Evolutionary conservation across 1,284 basidiomycete species (phyloP).

Genomic region (Trichosporon asahii): DNA sequence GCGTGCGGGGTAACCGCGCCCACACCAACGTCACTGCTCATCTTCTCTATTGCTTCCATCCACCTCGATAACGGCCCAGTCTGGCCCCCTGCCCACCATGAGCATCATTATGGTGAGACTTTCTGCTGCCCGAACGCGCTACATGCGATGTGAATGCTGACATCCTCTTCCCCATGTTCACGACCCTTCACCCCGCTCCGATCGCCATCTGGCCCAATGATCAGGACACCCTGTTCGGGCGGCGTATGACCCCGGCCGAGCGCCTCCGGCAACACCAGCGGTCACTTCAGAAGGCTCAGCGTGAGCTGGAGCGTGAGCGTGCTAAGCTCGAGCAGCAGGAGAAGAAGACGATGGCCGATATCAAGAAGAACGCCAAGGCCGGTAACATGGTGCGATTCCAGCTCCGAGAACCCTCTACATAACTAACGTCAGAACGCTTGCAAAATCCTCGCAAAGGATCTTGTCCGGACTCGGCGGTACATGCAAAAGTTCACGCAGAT

Average conservation of each 20-base stretch:
- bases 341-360: conserved; percentile 89
- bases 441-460: conserved; percentile 98
- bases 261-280: conserved; percentile 94
- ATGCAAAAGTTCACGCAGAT: conserved; percentile 99
- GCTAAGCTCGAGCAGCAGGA: conserved; percentile 91
- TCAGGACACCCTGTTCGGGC: conserved; percentile 90
- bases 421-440: conserved; percentile 71
- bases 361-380: conserved; percentile 91
- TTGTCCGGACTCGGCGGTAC: conserved; percentile 91
- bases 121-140: too few relatives aligned
- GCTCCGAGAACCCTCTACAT: neutral
- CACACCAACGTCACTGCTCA: neutral
- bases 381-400: conserved; percentile 81
- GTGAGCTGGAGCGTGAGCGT: conserved; percentile 93
- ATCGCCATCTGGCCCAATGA: neutral
- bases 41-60: neutral
- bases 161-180: neutral
- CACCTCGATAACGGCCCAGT: neutral
- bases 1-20: neutral
- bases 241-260: conserved; percentile 91
- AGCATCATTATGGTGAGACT: conserved; percentile 32
- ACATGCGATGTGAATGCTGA: neutral
- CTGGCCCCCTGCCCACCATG: conserved; percentile 20
- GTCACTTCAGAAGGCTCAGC: conserved; percentile 89
- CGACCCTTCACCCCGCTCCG: neutral